These are phyloP conservation scores for Castanea sativa DNA, from an alignment of 306 rosid genomes.

Conservation along the genomic window DNA sequence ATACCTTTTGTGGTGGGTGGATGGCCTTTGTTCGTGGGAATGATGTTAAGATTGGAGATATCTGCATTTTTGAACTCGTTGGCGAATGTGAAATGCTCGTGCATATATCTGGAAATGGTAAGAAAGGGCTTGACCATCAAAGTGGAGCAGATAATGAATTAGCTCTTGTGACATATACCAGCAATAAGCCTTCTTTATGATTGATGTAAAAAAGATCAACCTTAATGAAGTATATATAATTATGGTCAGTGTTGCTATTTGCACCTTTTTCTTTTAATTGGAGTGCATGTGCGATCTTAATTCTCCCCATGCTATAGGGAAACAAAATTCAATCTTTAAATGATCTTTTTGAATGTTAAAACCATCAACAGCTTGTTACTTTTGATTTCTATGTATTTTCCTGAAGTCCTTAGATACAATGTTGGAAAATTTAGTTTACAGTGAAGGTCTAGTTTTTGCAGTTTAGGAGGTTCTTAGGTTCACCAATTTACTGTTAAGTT, in stretches of 20 bases:
- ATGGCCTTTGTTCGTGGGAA: constrained; percentile 90
- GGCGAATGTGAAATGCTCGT: constrained; percentile 66
- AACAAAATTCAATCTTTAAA: too few relatives aligned
- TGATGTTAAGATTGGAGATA: constrained; percentile 69
- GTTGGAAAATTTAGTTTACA: too few relatives aligned
- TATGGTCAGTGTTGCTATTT: constrained; percentile 19
- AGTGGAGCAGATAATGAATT: constrained; percentile 38
- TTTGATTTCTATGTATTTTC: too few relatives aligned
- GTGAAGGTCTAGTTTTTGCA: too few relatives aligned
- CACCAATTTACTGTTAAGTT: too few relatives aligned
- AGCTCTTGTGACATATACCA: constrained; percentile 37
- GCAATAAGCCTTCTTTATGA: constrained; percentile 35
- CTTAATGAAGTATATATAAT: constrained; percentile 8
- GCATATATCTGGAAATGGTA: constrained; percentile 64
- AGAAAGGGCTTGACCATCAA: constrained; percentile 56
- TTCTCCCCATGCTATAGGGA: neutral
- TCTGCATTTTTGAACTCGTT: constrained; percentile 83
- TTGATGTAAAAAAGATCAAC: constrained; percentile 19
- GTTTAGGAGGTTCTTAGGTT: too few relatives aligned
- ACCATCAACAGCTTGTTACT: too few relatives aligned
- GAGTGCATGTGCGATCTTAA: neutral
- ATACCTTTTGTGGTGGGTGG: constrained; percentile 97
- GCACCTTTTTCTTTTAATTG: neutral
- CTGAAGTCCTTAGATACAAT: too few relatives aligned
- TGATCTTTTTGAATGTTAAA: too few relatives aligned